Conservation (phyloP, 805 yeast genomes). For the Metschnikowia vanudenii region DNA sequence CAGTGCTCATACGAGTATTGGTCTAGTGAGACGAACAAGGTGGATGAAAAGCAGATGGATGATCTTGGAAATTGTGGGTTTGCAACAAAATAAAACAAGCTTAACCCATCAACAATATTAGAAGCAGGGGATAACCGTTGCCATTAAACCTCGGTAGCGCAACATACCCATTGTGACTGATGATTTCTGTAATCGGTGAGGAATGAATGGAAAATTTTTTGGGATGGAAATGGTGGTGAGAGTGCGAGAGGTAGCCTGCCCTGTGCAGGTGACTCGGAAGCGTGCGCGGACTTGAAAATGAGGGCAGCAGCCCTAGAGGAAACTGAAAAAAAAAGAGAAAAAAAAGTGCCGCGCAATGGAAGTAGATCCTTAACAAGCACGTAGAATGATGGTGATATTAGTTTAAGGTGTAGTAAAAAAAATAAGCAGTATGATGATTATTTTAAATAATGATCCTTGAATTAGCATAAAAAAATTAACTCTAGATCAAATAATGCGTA, state of each 20-base stretch:
- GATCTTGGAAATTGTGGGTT: not conserved
- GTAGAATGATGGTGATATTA: no score
- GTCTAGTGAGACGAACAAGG: no score
- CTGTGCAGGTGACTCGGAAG: constrained; percentile 4
- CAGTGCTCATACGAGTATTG: no score
- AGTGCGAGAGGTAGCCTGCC: constrained; percentile 7
- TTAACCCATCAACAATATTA: not conserved
- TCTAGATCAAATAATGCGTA: no score
- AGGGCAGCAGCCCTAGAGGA: constrained; percentile 7
- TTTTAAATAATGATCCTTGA: no score
- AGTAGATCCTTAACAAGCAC: no score
- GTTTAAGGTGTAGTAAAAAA: no score
- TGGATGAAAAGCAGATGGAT: no score
- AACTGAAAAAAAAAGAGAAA: no score
- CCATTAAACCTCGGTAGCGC: constrained; percentile 4
- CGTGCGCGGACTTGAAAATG: not conserved
- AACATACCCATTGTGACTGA: constrained; percentile 25
- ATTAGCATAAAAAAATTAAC: no score
- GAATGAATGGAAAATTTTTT: constrained; percentile 19
- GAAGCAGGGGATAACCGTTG: constrained; percentile 1
- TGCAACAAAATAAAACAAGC: not conserved
- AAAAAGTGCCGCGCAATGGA: no score
- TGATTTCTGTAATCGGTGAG: constrained; percentile 14
- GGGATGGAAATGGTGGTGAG: constrained; percentile 9
- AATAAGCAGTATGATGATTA: no score